Evolutionary conservation across 352 stramenopile species (phyloP).

Genomic region (Pelagophyceae sp.): DNA sequence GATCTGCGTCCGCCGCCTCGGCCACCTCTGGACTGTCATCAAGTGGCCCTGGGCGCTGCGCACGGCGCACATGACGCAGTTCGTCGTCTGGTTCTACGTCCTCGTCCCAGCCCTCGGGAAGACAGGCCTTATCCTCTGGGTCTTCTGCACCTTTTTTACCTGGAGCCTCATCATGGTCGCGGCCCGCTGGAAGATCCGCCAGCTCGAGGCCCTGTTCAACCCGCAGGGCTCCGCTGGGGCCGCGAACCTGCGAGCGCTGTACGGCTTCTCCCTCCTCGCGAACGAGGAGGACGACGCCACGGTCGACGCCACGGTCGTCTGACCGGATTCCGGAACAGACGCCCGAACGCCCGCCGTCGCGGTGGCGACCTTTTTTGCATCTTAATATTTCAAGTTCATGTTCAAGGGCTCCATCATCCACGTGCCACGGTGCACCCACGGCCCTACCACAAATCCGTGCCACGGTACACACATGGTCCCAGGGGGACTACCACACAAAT

Average conservation of each 20-base stretch:
- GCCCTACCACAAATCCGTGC: too few species aligned
- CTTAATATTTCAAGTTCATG: too few species aligned
- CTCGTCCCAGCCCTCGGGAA: neutral
- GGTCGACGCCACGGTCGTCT: too few species aligned
- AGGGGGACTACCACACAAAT: too few species aligned
- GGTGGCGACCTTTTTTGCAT: too few species aligned
- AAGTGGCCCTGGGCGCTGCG: neutral
- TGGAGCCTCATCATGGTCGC: neutral
- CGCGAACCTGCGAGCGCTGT: neutral
- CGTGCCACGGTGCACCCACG: too few species aligned
- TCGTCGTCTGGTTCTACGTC: neutral
- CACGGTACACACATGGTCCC: too few species aligned
- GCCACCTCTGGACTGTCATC: neutral
- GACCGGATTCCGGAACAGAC: too few species aligned
- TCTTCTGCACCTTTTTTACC: neutral
- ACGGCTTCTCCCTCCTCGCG: slow-evolving; percentile 11
- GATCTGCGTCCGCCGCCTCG: neutral
- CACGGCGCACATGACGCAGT: neutral
- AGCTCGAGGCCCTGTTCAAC: neutral
- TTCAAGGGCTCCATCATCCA: too few species aligned
- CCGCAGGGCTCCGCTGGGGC: neutral
- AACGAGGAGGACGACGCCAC: neutral
- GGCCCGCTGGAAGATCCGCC: neutral
- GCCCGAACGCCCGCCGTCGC: too few species aligned
- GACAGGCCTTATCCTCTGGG: neutral